phyloP scores from a whole-genome alignment of 352 stramenopile species.

The Phytophthora cajani region DNA sequence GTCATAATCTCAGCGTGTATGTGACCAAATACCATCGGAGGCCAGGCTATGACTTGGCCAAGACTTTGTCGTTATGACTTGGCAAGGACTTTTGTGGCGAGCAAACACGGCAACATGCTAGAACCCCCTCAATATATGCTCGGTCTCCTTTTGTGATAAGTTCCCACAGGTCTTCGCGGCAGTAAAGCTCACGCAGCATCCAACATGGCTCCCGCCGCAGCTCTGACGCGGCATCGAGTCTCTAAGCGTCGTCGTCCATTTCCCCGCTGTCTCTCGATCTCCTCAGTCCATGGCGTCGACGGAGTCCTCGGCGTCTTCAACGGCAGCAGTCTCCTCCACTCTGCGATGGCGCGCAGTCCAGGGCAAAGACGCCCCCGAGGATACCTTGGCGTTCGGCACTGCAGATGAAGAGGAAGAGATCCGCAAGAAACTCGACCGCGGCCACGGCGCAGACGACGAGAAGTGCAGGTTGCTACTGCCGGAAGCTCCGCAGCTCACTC shows the following conservation, averaged over 20 bases:
- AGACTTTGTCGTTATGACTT: no score
- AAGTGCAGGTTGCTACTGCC: conserved; percentile 7
- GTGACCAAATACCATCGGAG: no score
- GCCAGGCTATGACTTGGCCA: no score
- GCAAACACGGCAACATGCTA: no score
- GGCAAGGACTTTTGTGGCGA: no score
- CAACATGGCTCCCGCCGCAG: conserved; percentile 11
- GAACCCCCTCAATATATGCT: no score
- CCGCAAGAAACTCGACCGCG: conserved; percentile 9
- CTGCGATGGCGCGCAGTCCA: conserved; percentile 18
- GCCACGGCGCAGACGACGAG: not conserved
- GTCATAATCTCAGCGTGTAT: conserved; percentile 12
- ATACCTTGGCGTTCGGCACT: not conserved
- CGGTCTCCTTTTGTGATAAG: not conserved
- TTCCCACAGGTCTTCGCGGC: conserved; percentile 6
- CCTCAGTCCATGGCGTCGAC: conserved; percentile 1
- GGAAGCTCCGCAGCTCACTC: conserved; percentile 19
- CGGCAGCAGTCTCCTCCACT: not conserved
- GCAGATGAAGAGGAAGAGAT: conserved; percentile 15
- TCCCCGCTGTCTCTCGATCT: not conserved
- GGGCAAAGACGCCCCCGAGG: conserved; percentile 7
- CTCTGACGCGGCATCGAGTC: not conserved
- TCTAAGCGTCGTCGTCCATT: not conserved
- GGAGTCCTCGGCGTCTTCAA: not conserved
- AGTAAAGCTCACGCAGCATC: conserved; percentile 17